Conservation (phyloP, 441 rosid genomes). For the Metrosideros polymorpha region DNA sequence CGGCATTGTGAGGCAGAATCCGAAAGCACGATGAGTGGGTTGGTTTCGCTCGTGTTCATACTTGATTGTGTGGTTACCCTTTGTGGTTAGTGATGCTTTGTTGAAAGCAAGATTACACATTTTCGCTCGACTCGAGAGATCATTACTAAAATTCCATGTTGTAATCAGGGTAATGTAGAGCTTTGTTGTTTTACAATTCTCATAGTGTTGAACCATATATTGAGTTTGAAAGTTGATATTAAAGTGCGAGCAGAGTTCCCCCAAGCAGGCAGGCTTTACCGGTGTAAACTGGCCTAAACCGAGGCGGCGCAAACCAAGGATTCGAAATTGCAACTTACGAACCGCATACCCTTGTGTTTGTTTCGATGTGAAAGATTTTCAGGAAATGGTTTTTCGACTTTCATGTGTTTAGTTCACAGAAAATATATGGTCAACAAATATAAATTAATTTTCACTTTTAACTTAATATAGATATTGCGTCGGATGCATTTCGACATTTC, state of each 20-base stretch:
- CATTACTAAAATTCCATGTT: neutral
- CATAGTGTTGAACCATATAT: neutral
- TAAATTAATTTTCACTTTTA: no score
- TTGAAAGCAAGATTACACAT: neutral
- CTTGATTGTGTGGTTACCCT: neutral
- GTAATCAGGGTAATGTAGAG: neutral
- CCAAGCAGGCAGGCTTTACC: neutral
- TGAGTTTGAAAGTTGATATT: neutral
- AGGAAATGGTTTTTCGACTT: neutral
- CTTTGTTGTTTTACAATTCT: neutral
- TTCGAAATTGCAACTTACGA: neutral
- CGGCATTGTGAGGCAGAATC: constrained; percentile 38
- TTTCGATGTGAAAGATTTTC: neutral
- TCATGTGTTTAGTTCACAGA: neutral
- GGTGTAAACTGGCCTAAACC: neutral
- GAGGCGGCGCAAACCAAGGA: neutral
- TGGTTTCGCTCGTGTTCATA: neutral
- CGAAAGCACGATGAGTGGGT: neutral
- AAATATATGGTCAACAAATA: no score
- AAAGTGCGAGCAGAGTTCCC: neutral
- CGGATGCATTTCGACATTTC: fast-evolving
- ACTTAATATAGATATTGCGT: fast-evolving
- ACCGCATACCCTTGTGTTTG: neutral
- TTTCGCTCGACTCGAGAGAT: neutral
- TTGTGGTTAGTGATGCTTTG: neutral